Evolutionary conservation across 1,139 yeast species (phyloP), one percentile per base, ranked within the genome.

Genomic region (Geotrichum phurueaensis): DNA sequence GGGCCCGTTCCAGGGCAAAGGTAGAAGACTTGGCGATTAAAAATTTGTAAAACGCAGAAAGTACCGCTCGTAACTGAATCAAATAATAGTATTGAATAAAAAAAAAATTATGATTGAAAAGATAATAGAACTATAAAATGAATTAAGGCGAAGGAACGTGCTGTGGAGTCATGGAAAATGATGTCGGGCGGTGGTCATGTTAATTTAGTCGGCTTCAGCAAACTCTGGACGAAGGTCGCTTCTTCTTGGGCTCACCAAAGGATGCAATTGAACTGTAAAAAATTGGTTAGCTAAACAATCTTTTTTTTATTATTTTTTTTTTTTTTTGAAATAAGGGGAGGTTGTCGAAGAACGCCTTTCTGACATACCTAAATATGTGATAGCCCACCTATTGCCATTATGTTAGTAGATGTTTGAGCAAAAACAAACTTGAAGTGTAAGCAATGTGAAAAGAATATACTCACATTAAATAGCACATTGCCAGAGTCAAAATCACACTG

Each of bases 381-480:
- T 85, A 33, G 96, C 97, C 97, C 97, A 70, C 71, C 70, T 63
- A 57, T 36, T 53, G 45, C 22, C 15, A 53, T 20, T 22, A 51
- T 25, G 63, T 57, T 60, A 57, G 62, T 49, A 49, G 10, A 13
- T 48, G 23, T 23, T 22, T 18, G 31, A 47, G 13, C n/a, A 36
- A n/a, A 15, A 31, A 36, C 9, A 18, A 36, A 15, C 48, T 20
- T 9, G 22, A n/a, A 36, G 18, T 9, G 13, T 36, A n/a, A 39
- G 45, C 45, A 20, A 39, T 15, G 20, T 18, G 4, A 29, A 22
- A 13, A 33, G 43, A 29, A 31, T 12, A 50, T 9, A 67, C 70
- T 62, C 61, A 90, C 96, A 91, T 89, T 70, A 91, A 79, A 73
- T 82, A 91, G 79, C 91, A 87, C 96, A 91, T 88, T 25, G 96